A percentile compares a stretch with the other conserved stretches of the same genome.
phyloP scores from a whole-genome alignment of 1,284 basidiomycete species.

The Ustilago nuda region DNA sequence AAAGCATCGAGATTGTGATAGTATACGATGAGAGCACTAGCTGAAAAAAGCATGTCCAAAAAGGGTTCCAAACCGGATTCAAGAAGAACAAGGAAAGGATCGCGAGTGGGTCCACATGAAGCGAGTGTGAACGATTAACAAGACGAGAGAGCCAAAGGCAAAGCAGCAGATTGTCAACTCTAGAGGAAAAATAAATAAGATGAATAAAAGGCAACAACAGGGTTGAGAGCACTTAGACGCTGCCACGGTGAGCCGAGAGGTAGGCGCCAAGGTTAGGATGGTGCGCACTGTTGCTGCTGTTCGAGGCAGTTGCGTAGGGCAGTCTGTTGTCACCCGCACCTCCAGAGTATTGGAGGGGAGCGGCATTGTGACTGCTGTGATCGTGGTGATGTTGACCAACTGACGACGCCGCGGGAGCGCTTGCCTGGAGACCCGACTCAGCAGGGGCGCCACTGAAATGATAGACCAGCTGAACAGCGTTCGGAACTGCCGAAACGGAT shows the following conservation, averaged over 20 bases:
- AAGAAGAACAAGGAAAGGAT: background rate
- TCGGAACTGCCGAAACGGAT: conserved; percentile 23
- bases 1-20: background rate
- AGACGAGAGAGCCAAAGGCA: conserved; percentile 1
- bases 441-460: conserved; percentile 18
- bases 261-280: conserved; percentile 49
- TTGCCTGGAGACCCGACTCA: background rate
- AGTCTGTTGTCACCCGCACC: conserved; percentile 13
- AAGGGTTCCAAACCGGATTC: background rate
- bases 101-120: background rate
- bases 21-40: conserved; percentile 5
- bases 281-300: conserved; percentile 10
- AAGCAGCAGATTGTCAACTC: background rate
- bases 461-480: conserved; percentile 13
- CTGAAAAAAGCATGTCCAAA: background rate
- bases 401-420: background rate
- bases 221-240: conserved; percentile 22
- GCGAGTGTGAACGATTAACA: background rate
- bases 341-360: conserved; percentile 24
- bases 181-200: background rate
- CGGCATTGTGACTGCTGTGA: conserved; percentile 15
- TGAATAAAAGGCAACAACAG: background rate
- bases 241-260: conserved; percentile 55
- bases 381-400: conserved; percentile 13
- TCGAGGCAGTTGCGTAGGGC: conserved; percentile 10